These are phyloP conservation scores for Mitragyna speciosa DNA, from an alignment of 257 asterid genomes.

Conservation along the genomic window DNA sequence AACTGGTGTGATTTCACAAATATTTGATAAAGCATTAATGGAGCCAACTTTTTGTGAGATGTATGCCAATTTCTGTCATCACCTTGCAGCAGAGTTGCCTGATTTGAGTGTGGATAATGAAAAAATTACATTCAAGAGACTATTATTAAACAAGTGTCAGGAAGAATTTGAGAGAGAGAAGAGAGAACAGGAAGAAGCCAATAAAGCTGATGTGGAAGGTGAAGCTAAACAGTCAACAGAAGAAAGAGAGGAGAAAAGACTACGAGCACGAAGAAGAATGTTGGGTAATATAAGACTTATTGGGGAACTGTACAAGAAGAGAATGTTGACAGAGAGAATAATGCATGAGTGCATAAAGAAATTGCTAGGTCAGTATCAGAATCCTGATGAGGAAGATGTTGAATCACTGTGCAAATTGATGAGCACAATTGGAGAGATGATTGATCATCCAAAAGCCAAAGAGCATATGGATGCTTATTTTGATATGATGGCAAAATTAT, in stretches of 20 bases:
- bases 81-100: slow-evolving; percentile 76
- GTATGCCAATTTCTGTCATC: slow-evolving; percentile 89
- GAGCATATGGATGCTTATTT: slow-evolving; percentile 74
- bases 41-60: slow-evolving; percentile 98
- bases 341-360: slow-evolving; percentile 87
- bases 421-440: slow-evolving; percentile 97
- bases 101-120: slow-evolving; percentile 65
- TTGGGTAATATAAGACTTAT: slow-evolving; percentile 88
- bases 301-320: slow-evolving; percentile 92
- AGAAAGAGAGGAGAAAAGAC: slow-evolving; percentile 89
- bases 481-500: slow-evolving; percentile 52
- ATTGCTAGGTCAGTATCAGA: slow-evolving; percentile 72
- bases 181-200: slow-evolving; percentile 89
- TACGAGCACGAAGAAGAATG: slow-evolving; percentile 73
- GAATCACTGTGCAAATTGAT: slow-evolving; percentile 93
- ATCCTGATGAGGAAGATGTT: slow-evolving; percentile 84
- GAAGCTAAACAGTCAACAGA: slow-evolving; percentile 64
- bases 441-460: slow-evolving; percentile 82
- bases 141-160: slow-evolving; percentile 86
- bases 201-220: slow-evolving; percentile 77
- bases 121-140: slow-evolving; percentile 80
- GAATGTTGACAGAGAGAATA: slow-evolving; percentile 91
- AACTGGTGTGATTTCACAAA: slow-evolving; percentile 85
- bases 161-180: slow-evolving; percentile 95
- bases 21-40: slow-evolving; percentile 90